These are phyloP conservation scores for Penicillium angulare DNA, from an alignment of 495 filamentous ascomycete species.

Conservation along the genomic window DNA sequence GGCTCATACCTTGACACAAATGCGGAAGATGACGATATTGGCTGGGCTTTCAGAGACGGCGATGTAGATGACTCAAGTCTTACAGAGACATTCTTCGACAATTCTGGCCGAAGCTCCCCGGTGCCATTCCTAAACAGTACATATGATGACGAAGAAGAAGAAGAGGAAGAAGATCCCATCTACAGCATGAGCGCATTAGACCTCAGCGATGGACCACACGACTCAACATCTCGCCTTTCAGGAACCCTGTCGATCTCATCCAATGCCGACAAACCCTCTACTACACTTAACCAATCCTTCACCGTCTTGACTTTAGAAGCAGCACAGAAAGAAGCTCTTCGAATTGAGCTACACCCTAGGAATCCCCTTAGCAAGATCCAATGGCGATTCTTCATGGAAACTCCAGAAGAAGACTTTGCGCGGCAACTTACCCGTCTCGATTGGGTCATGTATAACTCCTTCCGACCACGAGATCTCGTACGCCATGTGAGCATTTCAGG, in stretches of 20 bases:
- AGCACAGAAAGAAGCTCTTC: slow-evolving; percentile 69
- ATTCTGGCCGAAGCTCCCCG: slow-evolving; percentile 40
- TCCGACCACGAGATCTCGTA: slow-evolving; percentile 89
- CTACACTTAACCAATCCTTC: slow-evolving; percentile 42
- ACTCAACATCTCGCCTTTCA: slow-evolving; percentile 40
- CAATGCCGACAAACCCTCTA: slow-evolving; percentile 38
- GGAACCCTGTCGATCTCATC: slow-evolving; percentile 43
- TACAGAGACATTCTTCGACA: slow-evolving; percentile 38
- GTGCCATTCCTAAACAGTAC: slow-evolving; percentile 33
- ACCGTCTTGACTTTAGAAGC: slow-evolving; percentile 60
- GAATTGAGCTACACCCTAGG: slow-evolving; percentile 59
- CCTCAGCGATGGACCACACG: slow-evolving; percentile 40
- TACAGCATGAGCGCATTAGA: slow-evolving; percentile 45
- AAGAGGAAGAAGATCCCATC: slow-evolving; percentile 42
- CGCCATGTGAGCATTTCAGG: slow-evolving; percentile 78
- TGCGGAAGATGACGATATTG: slow-evolving; percentile 74
- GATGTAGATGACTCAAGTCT: slow-evolving; percentile 42
- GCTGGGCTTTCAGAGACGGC: slow-evolving; percentile 71
- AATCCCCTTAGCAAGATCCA: slow-evolving; percentile 69
- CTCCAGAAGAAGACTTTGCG: slow-evolving; percentile 77
- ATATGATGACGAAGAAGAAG: slow-evolving; percentile 28
- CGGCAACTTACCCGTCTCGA: slow-evolving; percentile 92
- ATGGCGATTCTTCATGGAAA: slow-evolving; percentile 81
- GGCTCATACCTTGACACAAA: slow-evolving; percentile 60
- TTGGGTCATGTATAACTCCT: slow-evolving; percentile 96